Base-by-base conservation (phyloP, 2,329 filamentous ascomycete species). In the Botrytis squamosa region DNA sequence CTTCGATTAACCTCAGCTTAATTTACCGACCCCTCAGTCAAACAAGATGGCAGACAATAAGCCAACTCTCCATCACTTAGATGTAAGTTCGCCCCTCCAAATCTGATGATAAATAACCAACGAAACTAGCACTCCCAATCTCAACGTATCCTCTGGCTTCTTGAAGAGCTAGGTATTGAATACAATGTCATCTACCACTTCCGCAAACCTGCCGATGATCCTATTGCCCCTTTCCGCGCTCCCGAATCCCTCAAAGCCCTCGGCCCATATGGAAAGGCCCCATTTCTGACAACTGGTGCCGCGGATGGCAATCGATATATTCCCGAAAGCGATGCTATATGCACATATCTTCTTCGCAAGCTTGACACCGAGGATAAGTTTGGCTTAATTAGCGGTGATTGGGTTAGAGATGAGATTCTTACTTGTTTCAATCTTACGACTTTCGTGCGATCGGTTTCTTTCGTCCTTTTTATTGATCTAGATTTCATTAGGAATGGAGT, bases 261-360 rank as follows among this genome's bases (percentile, higher is more conserved):
- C 38, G 93, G 97, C 79, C 92, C 93, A 0, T 86, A 97, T 5
- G 95, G 94, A 76, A 97, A 97, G 81, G 93, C 93, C 1, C 95
- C 95, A 0, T 83, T 94, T 65, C 84, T 98, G 76, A 77, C 80
- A 62, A 80, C 80, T 46, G 78, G 77, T 33, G 75, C 78, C 20
- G 76, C 76, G 33, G 75, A 79, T 38, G 76, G 79, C 0, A 65
- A 62, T 9, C 73, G 75, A 12, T 72, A 71, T 38, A 79, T 82
- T 46, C 75, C 77, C 14, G 81, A 82, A 76, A 77, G 77, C 1
- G 49, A 74, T 22, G 79, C 79, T 25, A 81, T 82, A 33, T 78
- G 78, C 4, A 80, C 76, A 42, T 82, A 82, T 67, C 75, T 82
- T 9, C 80, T 82, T 69, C 77, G 79, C 14, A 81, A 77, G 12